A percentile compares a stretch with the other conserved stretches of the same genome.
Evolutionary conservation across 495 filamentous ascomycete species (phyloP).

Genomic region (Annulohypoxylon moriforme): DNA sequence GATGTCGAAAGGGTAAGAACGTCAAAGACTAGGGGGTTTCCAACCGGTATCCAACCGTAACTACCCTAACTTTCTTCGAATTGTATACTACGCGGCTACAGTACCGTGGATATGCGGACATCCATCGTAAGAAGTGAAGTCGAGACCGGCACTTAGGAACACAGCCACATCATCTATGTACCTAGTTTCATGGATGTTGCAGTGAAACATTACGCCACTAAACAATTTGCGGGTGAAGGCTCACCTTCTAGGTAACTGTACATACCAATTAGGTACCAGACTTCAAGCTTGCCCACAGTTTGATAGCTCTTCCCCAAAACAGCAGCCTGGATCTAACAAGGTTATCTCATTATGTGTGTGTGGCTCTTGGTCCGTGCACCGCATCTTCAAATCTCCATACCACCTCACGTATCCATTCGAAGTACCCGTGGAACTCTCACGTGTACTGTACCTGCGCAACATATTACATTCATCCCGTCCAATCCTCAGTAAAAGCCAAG

Average conservation of each 20-base stretch:
- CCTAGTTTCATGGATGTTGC: neutral
- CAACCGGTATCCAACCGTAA: constrained; percentile 16
- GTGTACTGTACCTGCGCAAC: constrained; percentile 44
- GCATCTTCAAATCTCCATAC: constrained; percentile 27
- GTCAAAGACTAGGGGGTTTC: neutral
- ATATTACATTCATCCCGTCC: constrained; percentile 28
- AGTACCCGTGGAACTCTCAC: constrained; percentile 41
- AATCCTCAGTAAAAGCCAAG: constrained; percentile 9
- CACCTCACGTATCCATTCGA: constrained; percentile 15
- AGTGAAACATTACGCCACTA: constrained; percentile 12
- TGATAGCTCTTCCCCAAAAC: constrained; percentile 4
- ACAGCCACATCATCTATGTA: neutral
- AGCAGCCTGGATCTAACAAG: neutral
- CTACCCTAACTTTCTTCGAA: neutral
- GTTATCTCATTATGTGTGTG: neutral
- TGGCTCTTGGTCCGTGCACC: constrained; percentile 20
- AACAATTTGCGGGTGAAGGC: neutral
- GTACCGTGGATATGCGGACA: neutral
- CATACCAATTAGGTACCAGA: neutral
- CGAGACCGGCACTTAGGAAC: constrained; percentile 11
- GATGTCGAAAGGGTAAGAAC: constrained; percentile 19
- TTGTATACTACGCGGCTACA: neutral
- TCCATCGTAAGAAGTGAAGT: neutral
- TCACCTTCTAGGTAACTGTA: neutral
- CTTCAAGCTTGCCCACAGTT: neutral